phyloP scores from a whole-genome alignment of 129 eudicot genomes.

The Smallanthus sonchifolius region DNA sequence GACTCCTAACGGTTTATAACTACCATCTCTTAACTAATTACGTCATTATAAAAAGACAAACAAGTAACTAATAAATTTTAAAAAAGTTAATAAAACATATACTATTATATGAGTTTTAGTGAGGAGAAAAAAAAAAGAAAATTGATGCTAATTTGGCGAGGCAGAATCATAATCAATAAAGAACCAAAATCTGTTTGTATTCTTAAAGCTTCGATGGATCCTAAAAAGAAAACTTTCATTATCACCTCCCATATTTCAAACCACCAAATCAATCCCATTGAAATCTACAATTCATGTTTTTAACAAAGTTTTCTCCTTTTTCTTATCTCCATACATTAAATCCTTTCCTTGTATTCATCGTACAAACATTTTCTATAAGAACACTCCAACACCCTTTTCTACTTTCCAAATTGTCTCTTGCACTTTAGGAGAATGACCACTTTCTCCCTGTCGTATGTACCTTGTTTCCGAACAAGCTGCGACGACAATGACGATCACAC shows the following conservation, averaged over 20 bases:
- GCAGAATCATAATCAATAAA: conserved; percentile 1
- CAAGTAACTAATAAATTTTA: neutral
- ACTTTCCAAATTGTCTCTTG: conserved; percentile 34
- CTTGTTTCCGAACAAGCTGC: conserved; percentile 15
- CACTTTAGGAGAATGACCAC: conserved; percentile 21
- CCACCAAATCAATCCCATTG: conserved; percentile 32
- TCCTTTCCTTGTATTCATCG: conserved; percentile 31
- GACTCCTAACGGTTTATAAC: neutral
- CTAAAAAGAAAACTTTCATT: conserved; percentile 28
- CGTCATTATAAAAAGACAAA: neutral
- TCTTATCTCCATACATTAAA: conserved; percentile 25
- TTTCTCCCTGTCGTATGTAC: conserved; percentile 19
- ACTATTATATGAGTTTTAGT: neutral
- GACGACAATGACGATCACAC: neutral
- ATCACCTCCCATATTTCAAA: conserved; percentile 25
- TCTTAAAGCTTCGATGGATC: conserved; percentile 20
- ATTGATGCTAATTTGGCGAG: neutral
- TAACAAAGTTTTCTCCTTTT: conserved; percentile 29
- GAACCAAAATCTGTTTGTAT: conserved; percentile 35
- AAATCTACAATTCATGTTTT: conserved; percentile 29
- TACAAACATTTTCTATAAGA: conserved; percentile 20
- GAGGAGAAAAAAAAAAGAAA: neutral
- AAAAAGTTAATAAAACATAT: neutral
- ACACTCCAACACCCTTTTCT: conserved; percentile 25
- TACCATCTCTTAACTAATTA: neutral